phyloP scores from a whole-genome alignment of 495 filamentous ascomycete species.

The Tuber indicum region DNA sequence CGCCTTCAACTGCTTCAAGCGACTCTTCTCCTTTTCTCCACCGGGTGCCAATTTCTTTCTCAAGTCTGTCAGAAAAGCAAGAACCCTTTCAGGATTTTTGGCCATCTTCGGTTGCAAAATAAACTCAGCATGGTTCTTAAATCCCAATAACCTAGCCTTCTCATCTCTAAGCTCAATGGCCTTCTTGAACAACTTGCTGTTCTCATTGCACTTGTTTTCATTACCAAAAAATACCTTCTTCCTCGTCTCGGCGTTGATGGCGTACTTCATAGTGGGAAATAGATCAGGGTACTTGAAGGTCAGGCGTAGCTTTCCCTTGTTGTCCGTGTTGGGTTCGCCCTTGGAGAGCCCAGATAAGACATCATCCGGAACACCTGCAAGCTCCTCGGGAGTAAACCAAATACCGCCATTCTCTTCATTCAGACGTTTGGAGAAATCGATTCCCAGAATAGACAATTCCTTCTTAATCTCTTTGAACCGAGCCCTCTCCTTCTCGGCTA shows the following conservation, averaged over 20 bases:
- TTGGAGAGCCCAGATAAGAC: slow-evolving; percentile 57
- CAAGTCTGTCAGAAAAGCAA: slow-evolving; percentile 77
- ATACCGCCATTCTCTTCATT: slow-evolving; percentile 57
- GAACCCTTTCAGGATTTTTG: slow-evolving; percentile 78
- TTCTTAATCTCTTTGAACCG: slow-evolving; percentile 62
- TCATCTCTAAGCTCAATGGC: slow-evolving; percentile 85
- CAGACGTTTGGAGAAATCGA: slow-evolving; percentile 56
- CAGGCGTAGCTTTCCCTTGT: slow-evolving; percentile 50
- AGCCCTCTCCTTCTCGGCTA: slow-evolving; percentile 53
- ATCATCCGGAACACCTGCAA: slow-evolving; percentile 56
- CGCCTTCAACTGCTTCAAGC: slow-evolving; percentile 72
- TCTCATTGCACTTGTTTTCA: slow-evolving; percentile 80
- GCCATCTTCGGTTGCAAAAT: slow-evolving; percentile 96
- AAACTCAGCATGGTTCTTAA: slow-evolving; percentile 87
- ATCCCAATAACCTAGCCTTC: slow-evolving; percentile 81
- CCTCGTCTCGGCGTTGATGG: slow-evolving; percentile 51
- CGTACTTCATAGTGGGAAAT: slow-evolving; percentile 56
- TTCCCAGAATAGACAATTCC: slow-evolving; percentile 52
- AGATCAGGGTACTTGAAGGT: slow-evolving; percentile 60
- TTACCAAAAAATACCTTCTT: slow-evolving; percentile 54
- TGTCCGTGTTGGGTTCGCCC: slow-evolving; percentile 60
- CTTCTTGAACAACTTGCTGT: slow-evolving; percentile 79
- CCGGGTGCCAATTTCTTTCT: slow-evolving; percentile 66
- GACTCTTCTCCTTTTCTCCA: slow-evolving; percentile 66
- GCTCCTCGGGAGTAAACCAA: slow-evolving; percentile 56